phyloP scores from a whole-genome alignment of 345 rosid genomes.

The Ricinus communis region DNA sequence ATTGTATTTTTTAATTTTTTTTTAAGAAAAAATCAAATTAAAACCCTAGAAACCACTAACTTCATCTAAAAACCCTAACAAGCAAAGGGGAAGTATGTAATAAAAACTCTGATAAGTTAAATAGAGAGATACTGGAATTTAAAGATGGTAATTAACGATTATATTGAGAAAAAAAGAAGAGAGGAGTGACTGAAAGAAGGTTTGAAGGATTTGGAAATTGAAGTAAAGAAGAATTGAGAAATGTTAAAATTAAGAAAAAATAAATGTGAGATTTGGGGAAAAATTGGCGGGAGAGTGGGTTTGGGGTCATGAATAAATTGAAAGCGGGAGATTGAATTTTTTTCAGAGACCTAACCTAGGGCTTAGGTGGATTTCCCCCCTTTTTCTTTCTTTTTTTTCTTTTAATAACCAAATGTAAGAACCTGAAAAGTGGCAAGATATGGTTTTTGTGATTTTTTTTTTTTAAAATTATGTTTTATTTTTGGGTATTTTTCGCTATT shows the following conservation, averaged over 20 bases:
- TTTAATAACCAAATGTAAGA: too few relatives aligned
- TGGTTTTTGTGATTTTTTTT: too few relatives aligned
- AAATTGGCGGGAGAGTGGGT: constrained; percentile 22
- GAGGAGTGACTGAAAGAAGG: not conserved
- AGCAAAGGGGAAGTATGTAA: not conserved
- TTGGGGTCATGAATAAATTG: constrained; percentile 17
- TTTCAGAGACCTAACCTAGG: constrained; percentile 1
- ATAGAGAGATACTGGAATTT: not conserved
- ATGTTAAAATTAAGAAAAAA: not conserved
- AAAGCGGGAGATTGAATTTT: constrained; percentile 23
- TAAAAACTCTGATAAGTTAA: not conserved
- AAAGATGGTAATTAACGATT: too few relatives aligned
- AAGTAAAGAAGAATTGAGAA: not conserved
- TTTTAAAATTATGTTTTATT: too few relatives aligned
- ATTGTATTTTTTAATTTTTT: too few relatives aligned
- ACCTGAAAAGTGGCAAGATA: too few relatives aligned
- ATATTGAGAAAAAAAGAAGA: too few relatives aligned
- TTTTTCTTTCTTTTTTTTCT: too few relatives aligned
- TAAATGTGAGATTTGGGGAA: not conserved
- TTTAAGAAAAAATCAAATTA: constrained; percentile 3
- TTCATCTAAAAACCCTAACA: constrained; percentile 7
- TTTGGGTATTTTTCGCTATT: too few relatives aligned
- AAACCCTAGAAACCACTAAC: constrained; percentile 7
- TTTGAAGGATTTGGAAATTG: too few relatives aligned
- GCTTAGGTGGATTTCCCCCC: not conserved